Conservation (phyloP, 2,329 filamentous ascomycete genomes). For the Colletotrichum sp. region DNA sequence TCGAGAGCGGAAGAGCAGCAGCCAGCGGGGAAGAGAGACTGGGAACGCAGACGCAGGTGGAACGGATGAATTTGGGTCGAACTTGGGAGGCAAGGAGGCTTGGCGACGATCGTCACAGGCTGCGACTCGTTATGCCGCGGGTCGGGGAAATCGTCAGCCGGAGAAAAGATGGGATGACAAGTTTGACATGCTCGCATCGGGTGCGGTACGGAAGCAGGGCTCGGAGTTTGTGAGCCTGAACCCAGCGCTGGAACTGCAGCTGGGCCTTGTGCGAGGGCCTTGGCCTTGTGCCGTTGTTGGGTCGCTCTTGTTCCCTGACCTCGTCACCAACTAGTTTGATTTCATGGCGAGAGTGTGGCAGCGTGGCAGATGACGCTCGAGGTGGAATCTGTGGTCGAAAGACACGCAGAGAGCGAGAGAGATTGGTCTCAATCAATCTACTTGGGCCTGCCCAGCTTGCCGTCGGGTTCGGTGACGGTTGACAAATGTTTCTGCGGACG, state of each 20-base stretch:
- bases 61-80: background rate
- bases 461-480: background rate
- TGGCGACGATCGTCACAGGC: conserved; percentile 14
- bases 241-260: background rate
- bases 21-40: background rate
- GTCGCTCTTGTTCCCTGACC: background rate
- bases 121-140: conserved; percentile 17
- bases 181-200: conserved; percentile 3
- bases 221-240: background rate
- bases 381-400: background rate
- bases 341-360: background rate
- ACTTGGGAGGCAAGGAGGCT: background rate
- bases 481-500: background rate
- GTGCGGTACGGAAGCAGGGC: background rate
- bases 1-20: background rate
- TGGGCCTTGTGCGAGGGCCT: background rate
- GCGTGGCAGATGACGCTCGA: background rate
- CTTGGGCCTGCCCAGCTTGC: background rate
- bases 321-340: background rate
- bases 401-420: background rate
- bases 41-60: background rate
- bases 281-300: background rate
- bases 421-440: background rate
- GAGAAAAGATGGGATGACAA: conserved; percentile 20
- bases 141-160: conserved; percentile 13